phyloP scores from a whole-genome alignment of 2,329 filamentous ascomycete genomes.

The Periconia digitata region DNA sequence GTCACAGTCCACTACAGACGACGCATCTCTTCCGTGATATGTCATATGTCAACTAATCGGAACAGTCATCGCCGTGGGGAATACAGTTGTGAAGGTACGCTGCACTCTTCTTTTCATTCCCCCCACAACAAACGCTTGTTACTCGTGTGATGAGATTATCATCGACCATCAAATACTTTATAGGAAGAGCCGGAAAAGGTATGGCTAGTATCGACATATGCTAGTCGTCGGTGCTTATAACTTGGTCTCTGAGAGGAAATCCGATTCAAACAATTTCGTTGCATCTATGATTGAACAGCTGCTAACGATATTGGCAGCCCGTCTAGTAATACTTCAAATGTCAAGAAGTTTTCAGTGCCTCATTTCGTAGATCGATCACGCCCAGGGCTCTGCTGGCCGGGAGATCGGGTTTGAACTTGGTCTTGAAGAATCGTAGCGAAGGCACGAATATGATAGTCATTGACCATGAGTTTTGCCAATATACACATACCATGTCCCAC shows the following conservation, averaged over 20 bases:
- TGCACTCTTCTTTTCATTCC: background rate
- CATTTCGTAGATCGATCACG: no score
- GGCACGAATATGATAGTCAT: background rate
- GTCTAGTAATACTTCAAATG: no score
- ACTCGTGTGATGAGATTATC: constrained; percentile 30
- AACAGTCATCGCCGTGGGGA: no score
- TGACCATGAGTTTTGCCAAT: background rate
- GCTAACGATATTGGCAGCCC: no score
- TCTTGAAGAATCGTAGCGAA: no score
- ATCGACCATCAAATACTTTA: constrained; percentile 42
- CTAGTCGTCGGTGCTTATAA: constrained; percentile 55
- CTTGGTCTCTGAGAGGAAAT: constrained; percentile 43
- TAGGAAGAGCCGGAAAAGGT: constrained; percentile 58
- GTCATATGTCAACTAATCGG: no score
- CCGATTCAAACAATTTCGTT: background rate
- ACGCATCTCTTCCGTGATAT: background rate
- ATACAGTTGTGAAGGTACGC: constrained; percentile 1
- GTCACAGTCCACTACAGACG: background rate
- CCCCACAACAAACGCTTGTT: background rate
- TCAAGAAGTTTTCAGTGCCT: no score
- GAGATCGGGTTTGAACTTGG: no score
- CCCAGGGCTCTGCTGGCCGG: no score
- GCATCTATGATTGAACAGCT: no score
- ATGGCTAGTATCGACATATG: constrained; percentile 54
- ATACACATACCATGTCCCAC: background rate